Percentiles rank a stretch among this genome's conserved stretches.
These are phyloP conservation scores for Polytrichum commune DNA, from an alignment of 225 moss, liverwort and hornwort species.

Conservation along the genomic window DNA sequence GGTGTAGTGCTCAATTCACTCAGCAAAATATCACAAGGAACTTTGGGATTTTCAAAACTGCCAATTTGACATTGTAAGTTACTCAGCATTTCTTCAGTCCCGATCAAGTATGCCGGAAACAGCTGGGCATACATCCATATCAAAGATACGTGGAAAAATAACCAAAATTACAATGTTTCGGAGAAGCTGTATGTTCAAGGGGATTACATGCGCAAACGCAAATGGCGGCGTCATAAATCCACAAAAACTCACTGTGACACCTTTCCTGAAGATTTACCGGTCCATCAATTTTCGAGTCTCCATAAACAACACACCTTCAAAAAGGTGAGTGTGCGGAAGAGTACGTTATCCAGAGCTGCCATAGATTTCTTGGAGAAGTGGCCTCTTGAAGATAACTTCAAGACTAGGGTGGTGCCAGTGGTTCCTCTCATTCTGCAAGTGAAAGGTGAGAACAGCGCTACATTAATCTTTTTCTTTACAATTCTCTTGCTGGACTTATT, in stretches of 20 bases:
- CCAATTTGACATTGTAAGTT: no score
- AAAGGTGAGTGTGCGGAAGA: background rate
- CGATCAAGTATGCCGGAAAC: background rate
- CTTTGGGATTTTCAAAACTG: no score
- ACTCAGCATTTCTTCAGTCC: no score
- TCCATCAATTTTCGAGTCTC: background rate
- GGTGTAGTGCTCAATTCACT: no score
- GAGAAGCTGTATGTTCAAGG: background rate
- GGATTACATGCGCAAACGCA: background rate
- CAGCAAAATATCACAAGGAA: no score
- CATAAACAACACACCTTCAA: background rate
- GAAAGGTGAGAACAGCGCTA: background rate
- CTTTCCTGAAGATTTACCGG: background rate
- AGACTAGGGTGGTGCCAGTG: background rate
- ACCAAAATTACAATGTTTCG: background rate
- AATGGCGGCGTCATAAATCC: background rate
- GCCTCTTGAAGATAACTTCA: background rate
- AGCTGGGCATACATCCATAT: background rate
- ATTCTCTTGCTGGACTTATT: background rate
- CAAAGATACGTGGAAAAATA: background rate
- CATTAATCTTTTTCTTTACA: background rate
- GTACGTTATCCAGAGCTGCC: background rate
- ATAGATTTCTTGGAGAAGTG: slow-evolving; percentile 4
- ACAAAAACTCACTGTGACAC: background rate
- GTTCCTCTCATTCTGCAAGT: background rate